phyloP scores from a whole-genome alignment of 2,329 filamentous ascomycete genomes.

The Trichoderma sp. region DNA sequence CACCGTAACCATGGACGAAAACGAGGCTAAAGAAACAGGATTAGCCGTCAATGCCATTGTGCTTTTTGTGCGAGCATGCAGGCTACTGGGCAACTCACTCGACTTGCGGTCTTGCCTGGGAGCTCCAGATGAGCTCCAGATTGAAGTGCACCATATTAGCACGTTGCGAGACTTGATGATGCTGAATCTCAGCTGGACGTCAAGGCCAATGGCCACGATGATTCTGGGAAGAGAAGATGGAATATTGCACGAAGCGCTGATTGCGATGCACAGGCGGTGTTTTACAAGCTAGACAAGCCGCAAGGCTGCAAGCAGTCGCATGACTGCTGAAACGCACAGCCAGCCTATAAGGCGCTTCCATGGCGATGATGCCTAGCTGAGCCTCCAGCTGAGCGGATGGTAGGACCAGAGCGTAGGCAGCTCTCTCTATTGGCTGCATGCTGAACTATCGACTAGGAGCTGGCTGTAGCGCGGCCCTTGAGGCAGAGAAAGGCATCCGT shows the following conservation, averaged over 20 bases:
- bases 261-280: not conserved
- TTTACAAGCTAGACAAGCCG: conserved; percentile 13
- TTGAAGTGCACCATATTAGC: conserved; percentile 14
- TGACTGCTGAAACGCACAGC: not conserved
- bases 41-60: not conserved
- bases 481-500: conserved; percentile 20
- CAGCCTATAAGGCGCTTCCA: not conserved
- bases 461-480: conserved; percentile 1
- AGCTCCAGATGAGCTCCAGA: conserved; percentile 23
- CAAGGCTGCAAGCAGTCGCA: conserved; percentile 10
- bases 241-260: not conserved
- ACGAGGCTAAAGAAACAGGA: conserved; percentile 32
- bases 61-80: not conserved
- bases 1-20: conserved; percentile 32
- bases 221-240: not conserved
- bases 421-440: conserved; percentile 20
- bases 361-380: conserved; percentile 18
- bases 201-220: not conserved
- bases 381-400: conserved; percentile 16
- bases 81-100: conserved; percentile 22
- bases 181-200: not conserved
- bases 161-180: not conserved
- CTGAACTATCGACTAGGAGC: not conserved
- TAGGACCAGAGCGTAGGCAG: conserved; percentile 13
- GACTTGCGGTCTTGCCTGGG: conserved; percentile 18